Evolutionary conservation across 2,329 filamentous ascomycete genomes (phyloP).

Genomic region (Sarocladiaceae sp.): DNA sequence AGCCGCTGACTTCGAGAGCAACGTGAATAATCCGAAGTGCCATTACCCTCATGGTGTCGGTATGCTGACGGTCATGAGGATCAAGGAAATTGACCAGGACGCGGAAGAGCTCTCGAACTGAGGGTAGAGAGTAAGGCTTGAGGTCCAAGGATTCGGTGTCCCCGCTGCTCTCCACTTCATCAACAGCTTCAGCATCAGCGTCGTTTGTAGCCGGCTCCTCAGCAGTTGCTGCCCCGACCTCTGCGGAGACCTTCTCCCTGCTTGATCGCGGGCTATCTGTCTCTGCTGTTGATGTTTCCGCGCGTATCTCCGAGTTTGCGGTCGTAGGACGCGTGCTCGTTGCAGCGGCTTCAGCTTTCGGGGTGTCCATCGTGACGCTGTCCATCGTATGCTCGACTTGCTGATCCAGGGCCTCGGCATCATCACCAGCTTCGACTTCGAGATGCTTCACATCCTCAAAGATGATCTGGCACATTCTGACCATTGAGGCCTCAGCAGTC

Average conservation of each 20-base stretch:
- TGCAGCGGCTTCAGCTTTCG: conserved; percentile 10
- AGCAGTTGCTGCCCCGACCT: conserved; percentile 2
- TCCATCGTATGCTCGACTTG: conserved; percentile 66
- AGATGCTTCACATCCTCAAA: conserved; percentile 89
- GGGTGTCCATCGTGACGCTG: conserved; percentile 67
- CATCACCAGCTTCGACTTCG: conserved; percentile 68
- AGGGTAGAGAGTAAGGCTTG: conserved; percentile 88
- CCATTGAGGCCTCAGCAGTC: conserved; percentile 95
- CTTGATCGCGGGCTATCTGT: neutral
- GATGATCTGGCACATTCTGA: conserved; percentile 98
- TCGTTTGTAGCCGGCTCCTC: conserved; percentile 10
- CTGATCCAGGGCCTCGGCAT: conserved; percentile 61
- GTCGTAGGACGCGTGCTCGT: conserved; percentile 10
- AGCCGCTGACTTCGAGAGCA: conserved; percentile 90
- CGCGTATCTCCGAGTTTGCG: conserved; percentile 4
- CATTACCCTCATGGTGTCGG: conserved; percentile 96
- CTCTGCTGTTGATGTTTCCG: conserved; percentile 9
- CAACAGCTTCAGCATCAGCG: conserved; percentile 15
- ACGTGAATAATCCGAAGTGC: conserved; percentile 95
- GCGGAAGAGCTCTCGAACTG: conserved; percentile 89
- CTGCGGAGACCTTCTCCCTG: conserved; percentile 6
- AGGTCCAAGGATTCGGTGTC: conserved; percentile 53
- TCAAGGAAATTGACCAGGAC: conserved; percentile 92
- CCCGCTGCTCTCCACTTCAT: conserved; percentile 16
- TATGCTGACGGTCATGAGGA: conserved; percentile 87